Evolutionary conservation across 768 basidiomycete genomes (phyloP).

Genomic region (Gymnopilus dilepis): DNA sequence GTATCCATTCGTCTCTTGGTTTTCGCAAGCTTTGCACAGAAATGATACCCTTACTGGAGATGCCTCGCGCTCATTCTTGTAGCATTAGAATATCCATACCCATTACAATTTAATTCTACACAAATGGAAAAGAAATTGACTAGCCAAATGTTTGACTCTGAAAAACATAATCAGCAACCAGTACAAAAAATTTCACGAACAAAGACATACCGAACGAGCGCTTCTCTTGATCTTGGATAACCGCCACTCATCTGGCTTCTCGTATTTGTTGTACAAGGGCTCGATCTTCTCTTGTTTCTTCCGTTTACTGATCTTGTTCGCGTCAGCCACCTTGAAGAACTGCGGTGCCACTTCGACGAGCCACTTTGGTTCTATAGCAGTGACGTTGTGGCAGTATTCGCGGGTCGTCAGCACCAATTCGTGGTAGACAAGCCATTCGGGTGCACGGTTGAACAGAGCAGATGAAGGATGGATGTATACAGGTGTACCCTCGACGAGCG

Average conservation of each 20-base stretch:
- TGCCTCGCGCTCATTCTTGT: neutral
- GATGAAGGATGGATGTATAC: constrained; percentile 99
- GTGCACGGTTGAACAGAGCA: constrained; percentile 94
- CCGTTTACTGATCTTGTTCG: constrained; percentile 95
- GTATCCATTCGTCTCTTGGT: constrained; percentile 1
- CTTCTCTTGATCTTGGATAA: constrained; percentile 91
- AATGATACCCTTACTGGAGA: neutral
- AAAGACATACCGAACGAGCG: constrained; percentile 70
- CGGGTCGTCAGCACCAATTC: constrained; percentile 96
- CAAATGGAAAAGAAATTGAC: constrained; percentile 3
- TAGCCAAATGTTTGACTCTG: constrained; percentile 93
- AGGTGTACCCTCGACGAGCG: constrained; percentile 95
- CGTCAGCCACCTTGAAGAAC: constrained; percentile 98
- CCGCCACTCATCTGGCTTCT: constrained; percentile 94
- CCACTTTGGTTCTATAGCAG: constrained; percentile 98
- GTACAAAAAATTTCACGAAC: constrained; percentile 1
- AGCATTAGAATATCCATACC: neutral
- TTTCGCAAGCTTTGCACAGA: neutral
- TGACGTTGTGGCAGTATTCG: constrained; percentile 92
- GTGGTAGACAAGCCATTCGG: constrained; percentile 96
- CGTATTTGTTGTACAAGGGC: constrained; percentile 93
- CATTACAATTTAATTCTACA: constrained; percentile 3
- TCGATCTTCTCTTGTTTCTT: constrained; percentile 98
- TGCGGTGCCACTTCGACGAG: constrained; percentile 97
- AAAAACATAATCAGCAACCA: constrained; percentile 25